Percentiles rank a stretch among this genome's conserved stretches.
phyloP scores from a whole-genome alignment of 345 rosid genomes.

The Bretschneidera sinensis region DNA sequence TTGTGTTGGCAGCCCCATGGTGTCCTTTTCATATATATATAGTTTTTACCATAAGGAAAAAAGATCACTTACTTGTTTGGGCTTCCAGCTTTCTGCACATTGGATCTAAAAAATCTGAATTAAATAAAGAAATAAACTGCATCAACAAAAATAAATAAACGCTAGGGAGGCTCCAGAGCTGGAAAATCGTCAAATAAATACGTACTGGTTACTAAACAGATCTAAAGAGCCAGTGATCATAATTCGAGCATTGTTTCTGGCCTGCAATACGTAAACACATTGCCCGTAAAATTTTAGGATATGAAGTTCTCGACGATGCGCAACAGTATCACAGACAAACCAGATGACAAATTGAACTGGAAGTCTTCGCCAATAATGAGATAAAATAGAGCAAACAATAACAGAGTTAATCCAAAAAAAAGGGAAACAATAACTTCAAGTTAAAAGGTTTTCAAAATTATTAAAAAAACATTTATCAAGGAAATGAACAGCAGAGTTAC shows the following conservation, averaged over 20 bases:
- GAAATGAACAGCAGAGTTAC: too few relatives aligned
- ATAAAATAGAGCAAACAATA: conserved; percentile 5
- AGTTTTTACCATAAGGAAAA: too few relatives aligned
- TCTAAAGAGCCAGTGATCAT: conserved; percentile 60
- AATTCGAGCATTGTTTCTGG: conserved; percentile 74
- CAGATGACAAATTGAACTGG: too few relatives aligned
- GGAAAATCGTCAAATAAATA: conserved; percentile 13
- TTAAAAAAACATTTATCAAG: not conserved
- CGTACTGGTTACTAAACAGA: conserved; percentile 54
- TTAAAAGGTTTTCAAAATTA: not conserved
- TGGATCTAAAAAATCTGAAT: conserved; percentile 50
- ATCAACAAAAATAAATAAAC: conserved; percentile 12
- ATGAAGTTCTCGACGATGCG: not conserved
- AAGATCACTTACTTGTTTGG: conserved; percentile 44
- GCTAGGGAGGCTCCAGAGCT: not conserved
- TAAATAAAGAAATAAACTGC: conserved; percentile 15
- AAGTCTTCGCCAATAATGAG: not conserved
- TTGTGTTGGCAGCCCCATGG: too few relatives aligned
- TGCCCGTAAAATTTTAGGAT: not conserved
- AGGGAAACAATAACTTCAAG: conserved; percentile 3
- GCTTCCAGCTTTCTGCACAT: conserved; percentile 56
- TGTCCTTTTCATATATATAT: too few relatives aligned
- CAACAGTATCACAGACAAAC: not conserved
- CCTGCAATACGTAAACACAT: conserved; percentile 35
- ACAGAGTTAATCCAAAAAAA: too few relatives aligned